These are phyloP conservation scores for Euphorbia pulcherrima DNA, from an alignment of 345 rosid genomes.

Conservation along the genomic window DNA sequence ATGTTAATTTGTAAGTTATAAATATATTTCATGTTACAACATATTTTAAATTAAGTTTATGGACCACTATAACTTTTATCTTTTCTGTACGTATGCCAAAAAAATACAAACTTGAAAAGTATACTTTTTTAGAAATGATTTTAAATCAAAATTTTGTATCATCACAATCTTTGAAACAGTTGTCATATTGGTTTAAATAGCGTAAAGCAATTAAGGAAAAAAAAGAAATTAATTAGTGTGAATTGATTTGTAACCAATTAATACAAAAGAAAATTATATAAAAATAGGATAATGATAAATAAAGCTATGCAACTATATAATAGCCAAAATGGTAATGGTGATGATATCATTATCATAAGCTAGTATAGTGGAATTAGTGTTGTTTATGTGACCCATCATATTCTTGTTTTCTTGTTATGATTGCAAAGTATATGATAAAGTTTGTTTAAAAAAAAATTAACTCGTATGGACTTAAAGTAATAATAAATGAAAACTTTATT, in stretches of 20 bases:
- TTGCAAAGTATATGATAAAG: not conserved
- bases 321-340: not conserved
- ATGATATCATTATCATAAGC: not conserved
- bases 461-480: too few relatives aligned
- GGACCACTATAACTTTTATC: too few relatives aligned
- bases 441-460: too few relatives aligned
- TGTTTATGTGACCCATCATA: not conserved
- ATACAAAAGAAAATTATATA: too few relatives aligned
- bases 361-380: not conserved
- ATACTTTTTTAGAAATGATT: too few relatives aligned
- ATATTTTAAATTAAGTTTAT: too few relatives aligned
- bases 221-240: not conserved
- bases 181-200: not conserved
- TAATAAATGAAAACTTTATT: too few relatives aligned
- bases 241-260: not conserved
- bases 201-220: not conserved
- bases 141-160: not conserved
- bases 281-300: not conserved
- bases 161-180: not conserved
- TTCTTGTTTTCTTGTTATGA: conserved; percentile 1
- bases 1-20: too few relatives aligned
- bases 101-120: too few relatives aligned
- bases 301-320: not conserved
- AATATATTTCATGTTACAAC: too few relatives aligned
- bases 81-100: too few relatives aligned